Evolutionary conservation across 768 basidiomycete genomes (phyloP), one percentile per base, ranked within the genome.

Genomic region (Leucocoprinus sp.): DNA sequence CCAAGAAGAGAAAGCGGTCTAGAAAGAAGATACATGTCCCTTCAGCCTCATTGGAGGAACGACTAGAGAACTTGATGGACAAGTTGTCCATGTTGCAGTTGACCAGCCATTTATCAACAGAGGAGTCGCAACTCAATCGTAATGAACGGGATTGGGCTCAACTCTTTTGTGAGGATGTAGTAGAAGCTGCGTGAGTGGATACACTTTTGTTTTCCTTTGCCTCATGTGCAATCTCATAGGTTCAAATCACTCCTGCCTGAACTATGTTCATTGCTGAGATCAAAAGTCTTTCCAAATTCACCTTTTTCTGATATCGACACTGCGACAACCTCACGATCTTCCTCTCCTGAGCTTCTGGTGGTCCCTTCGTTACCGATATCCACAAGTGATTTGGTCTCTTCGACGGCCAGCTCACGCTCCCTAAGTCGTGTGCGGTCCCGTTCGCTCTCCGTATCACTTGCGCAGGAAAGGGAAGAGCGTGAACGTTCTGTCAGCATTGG

Each of bases 21-120:
- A 47, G 51, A 37, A 62, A 55, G 44, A 56, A 56, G 22, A 36
- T 51, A 12, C 27, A 31, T 39, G 41, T 43, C 9, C 52, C 54
- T 17, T 56, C 58, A 22, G 53, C 54, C 46, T 58, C 51, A 42
- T 57, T 44, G 1, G 74, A 76, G 40, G 80, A 78, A n/a, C 68
- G 71, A 19, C 60, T 87, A 1, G 84, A 89, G 57, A 65, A 68
- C 1, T 80, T 82, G 60, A 85, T 87, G 81, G 86, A 89, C 61
- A 84, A 80, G 55, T 60, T 90, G 5, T 83, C 81, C 3, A 78
- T 74, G 63, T 86, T 84, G 84, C 87, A 89, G 55, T 72, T 89
- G 17, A 58, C 82, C 46, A 61, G 66, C 19, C 57, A 55, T 3
- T 55, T 74, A 9, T 58, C 65, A 18, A 31, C 45, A n/a, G 43